Conservation (phyloP, 2,329 filamentous ascomycete species). For the Hortaea sp. region DNA sequence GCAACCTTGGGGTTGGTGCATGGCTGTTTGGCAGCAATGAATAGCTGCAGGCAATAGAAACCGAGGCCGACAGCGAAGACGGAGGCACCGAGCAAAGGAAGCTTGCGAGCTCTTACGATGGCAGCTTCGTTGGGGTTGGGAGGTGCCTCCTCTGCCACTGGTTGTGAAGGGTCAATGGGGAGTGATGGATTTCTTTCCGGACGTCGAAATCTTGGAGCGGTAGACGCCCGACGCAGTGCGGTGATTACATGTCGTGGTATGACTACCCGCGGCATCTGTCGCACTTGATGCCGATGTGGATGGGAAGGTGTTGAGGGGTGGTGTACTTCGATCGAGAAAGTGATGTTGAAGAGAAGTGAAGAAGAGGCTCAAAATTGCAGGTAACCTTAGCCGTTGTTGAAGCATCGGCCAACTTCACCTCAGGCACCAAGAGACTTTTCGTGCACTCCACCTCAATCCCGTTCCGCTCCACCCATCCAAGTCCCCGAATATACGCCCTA, state of each 20-base stretch:
- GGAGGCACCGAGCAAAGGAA: slow-evolving; percentile 16
- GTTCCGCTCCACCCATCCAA: no score
- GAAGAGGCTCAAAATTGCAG: no score
- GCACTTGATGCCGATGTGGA: no score
- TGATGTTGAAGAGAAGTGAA: no score
- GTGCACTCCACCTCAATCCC: no score
- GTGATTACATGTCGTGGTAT: slow-evolving; percentile 3
- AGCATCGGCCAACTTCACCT: no score
- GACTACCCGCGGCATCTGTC: slow-evolving; percentile 1
- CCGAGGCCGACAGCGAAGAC: slow-evolving; percentile 30
- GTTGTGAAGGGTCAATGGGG: slow-evolving; percentile 1
- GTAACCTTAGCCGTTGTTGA: no score
- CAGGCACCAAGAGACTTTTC: no score
- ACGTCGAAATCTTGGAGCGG: not conserved
- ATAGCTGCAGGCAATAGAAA: slow-evolving; percentile 31
- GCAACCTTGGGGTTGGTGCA: slow-evolving; percentile 15
- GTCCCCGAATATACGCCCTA: no score
- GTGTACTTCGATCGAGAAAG: no score
- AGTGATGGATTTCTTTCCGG: not conserved
- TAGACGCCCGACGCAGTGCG: slow-evolving; percentile 1
- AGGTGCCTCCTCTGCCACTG: not conserved
- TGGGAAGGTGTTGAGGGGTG: no score
- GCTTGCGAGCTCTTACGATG: not conserved
- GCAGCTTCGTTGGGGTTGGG: not conserved
- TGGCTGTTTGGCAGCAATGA: slow-evolving; percentile 20